Evolutionary conservation across 345 rosid species (phyloP).

Genomic region (Aegle marmelos): DNA sequence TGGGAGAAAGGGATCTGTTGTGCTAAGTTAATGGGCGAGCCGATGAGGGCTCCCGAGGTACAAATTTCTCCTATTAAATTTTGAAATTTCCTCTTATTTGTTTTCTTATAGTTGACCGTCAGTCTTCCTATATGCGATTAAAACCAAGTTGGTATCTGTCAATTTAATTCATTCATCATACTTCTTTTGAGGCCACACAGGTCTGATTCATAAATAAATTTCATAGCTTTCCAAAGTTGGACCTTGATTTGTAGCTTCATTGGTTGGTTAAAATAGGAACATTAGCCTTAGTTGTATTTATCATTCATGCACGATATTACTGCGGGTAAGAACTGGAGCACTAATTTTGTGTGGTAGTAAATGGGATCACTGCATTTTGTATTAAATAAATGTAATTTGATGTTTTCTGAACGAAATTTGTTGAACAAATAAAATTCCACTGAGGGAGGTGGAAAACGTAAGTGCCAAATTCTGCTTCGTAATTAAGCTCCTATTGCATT

Average conservation of each 20-base stretch:
- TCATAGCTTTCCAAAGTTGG: background rate
- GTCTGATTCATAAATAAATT: background rate
- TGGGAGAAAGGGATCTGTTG: background rate
- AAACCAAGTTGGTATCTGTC: background rate
- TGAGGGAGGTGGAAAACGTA: no score
- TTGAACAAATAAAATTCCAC: no score
- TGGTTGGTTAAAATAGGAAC: no score
- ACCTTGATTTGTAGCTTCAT: background rate
- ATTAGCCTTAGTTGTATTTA: background rate
- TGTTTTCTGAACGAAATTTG: no score
- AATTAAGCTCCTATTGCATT: no score
- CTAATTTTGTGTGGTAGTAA: background rate
- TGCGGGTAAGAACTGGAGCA: background rate
- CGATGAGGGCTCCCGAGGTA: background rate
- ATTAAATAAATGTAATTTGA: no score
- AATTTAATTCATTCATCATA: background rate
- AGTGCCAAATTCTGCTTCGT: no score
- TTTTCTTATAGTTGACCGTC: background rate
- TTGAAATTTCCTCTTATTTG: background rate
- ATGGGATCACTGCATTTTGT: no score
- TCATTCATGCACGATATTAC: background rate
- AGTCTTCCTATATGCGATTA: background rate
- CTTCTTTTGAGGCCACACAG: background rate
- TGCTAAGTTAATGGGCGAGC: background rate
- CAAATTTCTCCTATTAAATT: background rate